Percentiles rank a stretch among this genome's conserved stretches.
phyloP scores from a whole-genome alignment of 495 filamentous ascomycete species.

The Parmelia sp. region DNA sequence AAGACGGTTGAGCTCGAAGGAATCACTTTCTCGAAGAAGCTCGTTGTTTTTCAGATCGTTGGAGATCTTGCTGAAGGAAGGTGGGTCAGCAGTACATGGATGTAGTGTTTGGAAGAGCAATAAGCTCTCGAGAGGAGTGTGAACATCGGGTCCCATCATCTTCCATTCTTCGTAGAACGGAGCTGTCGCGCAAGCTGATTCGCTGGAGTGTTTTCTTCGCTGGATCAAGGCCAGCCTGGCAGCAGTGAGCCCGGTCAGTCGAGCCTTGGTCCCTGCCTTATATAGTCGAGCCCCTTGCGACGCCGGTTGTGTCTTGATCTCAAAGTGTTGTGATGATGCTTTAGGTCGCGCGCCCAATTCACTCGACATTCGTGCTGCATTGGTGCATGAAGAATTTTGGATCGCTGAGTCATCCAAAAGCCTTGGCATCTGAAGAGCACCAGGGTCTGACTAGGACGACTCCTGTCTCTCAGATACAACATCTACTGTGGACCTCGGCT shows the following conservation, averaged over 20 bases:
- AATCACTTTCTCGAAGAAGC: constrained; percentile 57
- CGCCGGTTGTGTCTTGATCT: not conserved
- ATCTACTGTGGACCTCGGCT: not conserved
- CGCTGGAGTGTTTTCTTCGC: not conserved
- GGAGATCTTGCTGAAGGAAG: constrained; percentile 68
- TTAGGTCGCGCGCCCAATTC: not conserved
- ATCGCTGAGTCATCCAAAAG: not conserved
- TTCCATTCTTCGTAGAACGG: constrained; percentile 21
- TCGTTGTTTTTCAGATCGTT: constrained; percentile 63
- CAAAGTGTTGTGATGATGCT: not conserved
- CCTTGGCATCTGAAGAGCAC: not conserved
- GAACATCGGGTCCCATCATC: constrained; percentile 54
- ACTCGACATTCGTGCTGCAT: not conserved
- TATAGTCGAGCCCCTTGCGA: not conserved
- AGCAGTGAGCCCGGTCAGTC: not conserved
- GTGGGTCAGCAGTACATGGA: constrained; percentile 53
- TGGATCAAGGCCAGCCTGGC: not conserved
- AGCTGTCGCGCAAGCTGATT: constrained; percentile 14
- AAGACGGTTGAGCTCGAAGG: constrained; percentile 66
- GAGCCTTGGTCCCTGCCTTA: not conserved
- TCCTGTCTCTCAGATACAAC: not conserved
- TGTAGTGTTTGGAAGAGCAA: constrained; percentile 83
- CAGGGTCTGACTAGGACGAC: not conserved
- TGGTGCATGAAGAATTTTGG: not conserved
- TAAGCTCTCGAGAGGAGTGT: constrained; percentile 82